Evolutionary conservation across 1,139 yeast genomes (phyloP).

Genomic region (Nakaseomyces delphensis): DNA sequence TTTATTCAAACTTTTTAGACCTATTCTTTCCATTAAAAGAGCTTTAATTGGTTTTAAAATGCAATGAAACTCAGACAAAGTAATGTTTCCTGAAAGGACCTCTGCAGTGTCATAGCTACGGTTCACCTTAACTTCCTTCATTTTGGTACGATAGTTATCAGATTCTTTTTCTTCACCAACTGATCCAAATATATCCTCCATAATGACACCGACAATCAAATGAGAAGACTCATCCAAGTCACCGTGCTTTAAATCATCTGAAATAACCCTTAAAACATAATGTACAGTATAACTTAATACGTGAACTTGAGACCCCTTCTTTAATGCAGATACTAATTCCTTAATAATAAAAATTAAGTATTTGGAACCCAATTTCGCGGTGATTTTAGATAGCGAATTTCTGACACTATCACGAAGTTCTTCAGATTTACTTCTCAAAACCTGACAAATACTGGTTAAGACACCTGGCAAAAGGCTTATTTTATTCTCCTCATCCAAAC

Average conservation of each 20-base stretch:
- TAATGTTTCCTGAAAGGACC: slow-evolving; percentile 56
- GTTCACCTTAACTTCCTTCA: slow-evolving; percentile 85
- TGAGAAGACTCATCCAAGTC: slow-evolving; percentile 65
- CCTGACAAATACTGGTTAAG: slow-evolving; percentile 78
- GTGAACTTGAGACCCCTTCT: slow-evolving; percentile 90
- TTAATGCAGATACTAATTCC: slow-evolving; percentile 70
- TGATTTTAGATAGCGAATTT: slow-evolving; percentile 60
- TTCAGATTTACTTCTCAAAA: slow-evolving; percentile 76
- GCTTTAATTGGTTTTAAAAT: slow-evolving; percentile 63
- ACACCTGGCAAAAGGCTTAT: slow-evolving; percentile 66
- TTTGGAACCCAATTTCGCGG: slow-evolving; percentile 57
- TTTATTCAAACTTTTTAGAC: slow-evolving; percentile 61
- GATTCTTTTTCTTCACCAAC: slow-evolving; percentile 94
- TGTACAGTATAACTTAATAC: slow-evolving; percentile 86
- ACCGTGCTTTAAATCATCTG: slow-evolving; percentile 47
- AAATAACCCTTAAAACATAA: slow-evolving; percentile 50
- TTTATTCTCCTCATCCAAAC: slow-evolving; percentile 51
- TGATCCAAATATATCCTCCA: slow-evolving; percentile 90
- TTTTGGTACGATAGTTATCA: slow-evolving; percentile 76
- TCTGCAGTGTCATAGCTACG: slow-evolving; percentile 87
- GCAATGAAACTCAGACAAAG: slow-evolving; percentile 49
- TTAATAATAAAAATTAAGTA: slow-evolving; percentile 67
- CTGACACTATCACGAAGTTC: slow-evolving; percentile 84
- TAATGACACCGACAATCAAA: slow-evolving; percentile 58
- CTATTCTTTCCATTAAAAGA: slow-evolving; percentile 56